Evolutionary conservation across 768 basidiomycete genomes (phyloP), one percentile per base, ranked within the genome.

Genomic region (Mycena epipterygia): DNA sequence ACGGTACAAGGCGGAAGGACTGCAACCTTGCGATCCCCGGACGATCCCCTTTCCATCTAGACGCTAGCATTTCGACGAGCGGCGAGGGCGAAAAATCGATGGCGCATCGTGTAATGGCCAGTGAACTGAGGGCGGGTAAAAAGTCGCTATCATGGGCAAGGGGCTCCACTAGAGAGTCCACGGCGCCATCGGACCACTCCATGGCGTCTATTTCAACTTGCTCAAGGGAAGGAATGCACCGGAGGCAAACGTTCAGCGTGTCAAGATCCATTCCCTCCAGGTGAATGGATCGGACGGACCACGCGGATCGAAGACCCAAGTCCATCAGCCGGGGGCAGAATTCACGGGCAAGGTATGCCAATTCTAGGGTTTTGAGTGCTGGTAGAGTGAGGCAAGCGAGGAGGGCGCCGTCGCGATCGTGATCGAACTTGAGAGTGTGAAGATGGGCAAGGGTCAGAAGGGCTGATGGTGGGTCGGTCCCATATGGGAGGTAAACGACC

Each of bases 311-410:
- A 21, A 12, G 17, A 1, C 21, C 46, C 12, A 64, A 37, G 46
- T 35, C 12, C 5, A 13, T 25, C 2, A 69, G 17, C 3, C 48
- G 30, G 32, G 37, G 12, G 33, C n/a, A 17, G 8, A 44, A 59
- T 16, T 51, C 68, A 23, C 29, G 14, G 2, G 12, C 2, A 4
- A 64, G 62, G 21, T 21, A 32, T 4, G n/a, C 19, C n/a, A 64
- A 23, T 5, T 64, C 29, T 9, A 70, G 39, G 0, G 25, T 27
- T 30, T 35, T 25, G 1, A 70, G 49, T 2, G 39, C 39, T 6
- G 68, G 68, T 3, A 70, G 62, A 23, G 37, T 39, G 21, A 70
- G 68, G 17, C 29, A 21, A 6, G 41, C 32, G n/a, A 70, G 62
- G 21, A 64, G 49, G 19, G n/a, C 4, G 51, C 48, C 62, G 21